A percentile compares a stretch with the other conserved stretches of the same genome.
Conservation (phyloP, 305 asterid species). For the Fraxinus sp. region DNA sequence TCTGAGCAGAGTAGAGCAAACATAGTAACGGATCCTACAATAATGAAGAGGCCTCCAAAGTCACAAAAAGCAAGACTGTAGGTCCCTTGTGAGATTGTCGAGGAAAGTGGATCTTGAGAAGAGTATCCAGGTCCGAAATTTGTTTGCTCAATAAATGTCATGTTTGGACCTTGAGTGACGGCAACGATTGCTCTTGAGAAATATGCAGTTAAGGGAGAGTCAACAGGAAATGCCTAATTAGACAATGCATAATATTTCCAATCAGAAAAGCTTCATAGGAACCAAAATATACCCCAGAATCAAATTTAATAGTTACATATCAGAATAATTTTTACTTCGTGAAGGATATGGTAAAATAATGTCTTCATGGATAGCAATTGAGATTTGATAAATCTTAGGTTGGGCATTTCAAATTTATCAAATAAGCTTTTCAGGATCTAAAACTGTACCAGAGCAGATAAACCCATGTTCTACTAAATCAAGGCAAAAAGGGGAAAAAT, state of each 20-base stretch:
- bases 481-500: neutral
- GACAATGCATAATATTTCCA: neutral
- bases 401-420: neutral
- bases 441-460: neutral
- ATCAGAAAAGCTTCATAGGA: neutral
- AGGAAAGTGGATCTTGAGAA: conserved; percentile 39
- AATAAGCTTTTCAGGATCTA: neutral
- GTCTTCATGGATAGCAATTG: neutral
- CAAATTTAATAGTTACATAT: neutral
- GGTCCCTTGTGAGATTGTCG: conserved; percentile 37
- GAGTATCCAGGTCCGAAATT: conserved; percentile 46
- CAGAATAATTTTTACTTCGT: neutral
- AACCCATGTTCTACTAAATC: neutral
- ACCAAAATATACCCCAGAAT: neutral
- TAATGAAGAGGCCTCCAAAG: conserved; percentile 56
- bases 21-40: conserved; percentile 40
- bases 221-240: conserved; percentile 46
- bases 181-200: conserved; percentile 59
- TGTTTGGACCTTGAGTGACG: conserved; percentile 39
- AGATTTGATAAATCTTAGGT: neutral
- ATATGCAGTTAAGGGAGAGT: conserved; percentile 36
- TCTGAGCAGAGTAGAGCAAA: conserved; percentile 50
- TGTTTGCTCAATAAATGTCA: conserved; percentile 35
- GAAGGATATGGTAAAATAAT: neutral
- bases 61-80: conserved; percentile 41